These are phyloP conservation scores for Plasmodium relictum DNA, from an alignment of 169 alveolate genomes.

Conservation along the genomic window DNA sequence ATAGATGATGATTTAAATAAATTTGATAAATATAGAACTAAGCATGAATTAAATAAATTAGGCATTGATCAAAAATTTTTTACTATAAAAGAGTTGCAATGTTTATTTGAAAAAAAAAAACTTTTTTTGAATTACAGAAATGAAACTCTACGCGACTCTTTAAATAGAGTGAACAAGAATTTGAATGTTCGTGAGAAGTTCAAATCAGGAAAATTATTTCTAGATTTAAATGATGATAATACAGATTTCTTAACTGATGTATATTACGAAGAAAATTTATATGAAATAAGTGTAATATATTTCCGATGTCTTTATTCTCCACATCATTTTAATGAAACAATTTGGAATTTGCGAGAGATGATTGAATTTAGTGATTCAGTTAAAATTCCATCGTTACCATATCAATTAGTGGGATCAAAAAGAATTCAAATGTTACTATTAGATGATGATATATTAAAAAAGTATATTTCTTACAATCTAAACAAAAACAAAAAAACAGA, in stretches of 20 bases:
- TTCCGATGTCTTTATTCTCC: conserved; percentile 85
- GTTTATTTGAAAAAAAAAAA: conserved; percentile 52
- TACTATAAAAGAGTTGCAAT: conserved; percentile 33
- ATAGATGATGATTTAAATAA: conserved; percentile 27
- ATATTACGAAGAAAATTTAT: conserved; percentile 4
- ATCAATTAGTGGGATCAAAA: conserved; percentile 88
- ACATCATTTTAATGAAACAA: conserved; percentile 79
- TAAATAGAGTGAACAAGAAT: conserved; percentile 8
- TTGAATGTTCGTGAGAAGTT: background rate
- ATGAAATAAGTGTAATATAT: conserved; percentile 84
- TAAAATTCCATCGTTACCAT: conserved; percentile 85
- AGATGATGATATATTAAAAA: conserved; percentile 73
- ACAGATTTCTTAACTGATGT: background rate
- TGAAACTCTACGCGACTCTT: conserved; percentile 33
- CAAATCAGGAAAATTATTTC: conserved; percentile 26
- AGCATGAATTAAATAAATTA: conserved; percentile 24
- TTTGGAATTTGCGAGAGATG: conserved; percentile 84
- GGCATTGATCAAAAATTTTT: conserved; percentile 14
- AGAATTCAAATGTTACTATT: conserved; percentile 84
- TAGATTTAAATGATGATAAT: conserved; percentile 19
- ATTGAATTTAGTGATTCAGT: conserved; percentile 87
- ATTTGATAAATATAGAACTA: conserved; percentile 35
- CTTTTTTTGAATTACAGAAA: conserved; percentile 31
- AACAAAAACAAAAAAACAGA: conserved; percentile 45
- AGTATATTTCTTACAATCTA: conserved; percentile 36